Base-by-base conservation (phyloP, 345 rosid genomes). In the Viola odorata region DNA sequence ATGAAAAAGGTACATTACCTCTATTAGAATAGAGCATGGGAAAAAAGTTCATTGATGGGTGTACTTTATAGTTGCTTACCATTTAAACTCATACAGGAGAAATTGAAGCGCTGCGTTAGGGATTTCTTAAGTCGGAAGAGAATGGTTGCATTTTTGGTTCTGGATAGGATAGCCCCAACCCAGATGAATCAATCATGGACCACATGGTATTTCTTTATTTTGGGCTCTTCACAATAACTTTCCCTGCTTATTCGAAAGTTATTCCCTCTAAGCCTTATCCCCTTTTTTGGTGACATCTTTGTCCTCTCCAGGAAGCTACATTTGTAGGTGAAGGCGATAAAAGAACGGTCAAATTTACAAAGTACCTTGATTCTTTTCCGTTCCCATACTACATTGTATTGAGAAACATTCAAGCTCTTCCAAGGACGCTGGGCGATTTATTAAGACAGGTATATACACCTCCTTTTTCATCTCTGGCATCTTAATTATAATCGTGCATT, bases 111-210 rank as follows among this genome's bases (percentile, higher is more conserved):
- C 8, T 66, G 84, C n/a, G 91, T 94, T 51, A 75, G 97, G 64
- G 88, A 86, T 68, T 80, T 88, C 55, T 70, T 84, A 15, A 82
- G 81, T 39, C 81, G 76, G 75, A 90, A 86, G 72, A 85, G 99
- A 17, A 84, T 90, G 99, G 97, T 90, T 6, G 99, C 95, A 4
- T 94, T 87, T 70, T 76, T 94, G 38, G 84, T 94, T 17, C 80
- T 94, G 8, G 96, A 94, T n/a, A n/a, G n/a, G n/a, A n/a, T 75
- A 84, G 80, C 64, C 70, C 50, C 5, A 0, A 11, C 45, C 11
- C 80, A 0, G 72, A 84, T 54, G 87, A 86, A 66, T 84, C 97
- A 3, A 88, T 90, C 41, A 60, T 86, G 71, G 87, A 90, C 71
- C 73, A 79, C 39, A 64, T 59, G 96, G 98, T 89, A 77, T 50